These are phyloP conservation scores for Jatropha multifida DNA, from an alignment of 441 rosid species.

Conservation along the genomic window DNA sequence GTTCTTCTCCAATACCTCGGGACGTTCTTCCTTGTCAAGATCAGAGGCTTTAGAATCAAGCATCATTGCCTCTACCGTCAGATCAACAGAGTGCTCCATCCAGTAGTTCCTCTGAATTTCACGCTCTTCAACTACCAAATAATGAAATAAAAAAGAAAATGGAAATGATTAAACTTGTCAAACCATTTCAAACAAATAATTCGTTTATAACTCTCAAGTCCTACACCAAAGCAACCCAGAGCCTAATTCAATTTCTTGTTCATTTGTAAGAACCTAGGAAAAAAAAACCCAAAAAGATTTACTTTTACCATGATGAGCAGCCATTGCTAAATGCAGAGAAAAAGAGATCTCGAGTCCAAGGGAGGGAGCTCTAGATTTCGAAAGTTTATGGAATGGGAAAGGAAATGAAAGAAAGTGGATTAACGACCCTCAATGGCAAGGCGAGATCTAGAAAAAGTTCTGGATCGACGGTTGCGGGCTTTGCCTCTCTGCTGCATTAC, in stretches of 20 bases:
- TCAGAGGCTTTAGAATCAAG: slow-evolving; percentile 88
- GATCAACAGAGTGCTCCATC: slow-evolving; percentile 73
- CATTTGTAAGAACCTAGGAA: slow-evolving; percentile 9
- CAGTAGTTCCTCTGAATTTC: slow-evolving; percentile 79
- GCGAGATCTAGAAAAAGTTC: slow-evolving; percentile 81
- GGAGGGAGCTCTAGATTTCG: neutral
- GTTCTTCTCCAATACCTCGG: slow-evolving; percentile 51
- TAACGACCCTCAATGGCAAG: slow-evolving; percentile 70
- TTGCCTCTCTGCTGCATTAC: slow-evolving; percentile 77
- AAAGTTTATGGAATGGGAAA: neutral
- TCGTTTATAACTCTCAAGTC: neutral
- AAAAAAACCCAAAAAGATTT: neutral
- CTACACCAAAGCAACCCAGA: neutral
- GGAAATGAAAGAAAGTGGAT: neutral
- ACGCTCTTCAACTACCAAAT: slow-evolving; percentile 50
- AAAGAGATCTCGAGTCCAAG: neutral
- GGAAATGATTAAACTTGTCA: neutral
- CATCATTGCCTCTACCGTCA: slow-evolving; percentile 93
- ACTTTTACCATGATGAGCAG: slow-evolving; percentile 5
- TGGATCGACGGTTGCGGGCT: slow-evolving; percentile 61
- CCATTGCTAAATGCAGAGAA: slow-evolving; percentile 9
- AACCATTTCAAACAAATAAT: neutral
- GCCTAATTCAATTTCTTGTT: neutral
- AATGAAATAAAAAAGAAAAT: neutral
- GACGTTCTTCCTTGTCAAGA: slow-evolving; percentile 97